Evolutionary conservation across 495 filamentous ascomycete genomes (phyloP), one percentile per base, ranked within the genome.

Genomic region (Aspergillus egyptiacus): DNA sequence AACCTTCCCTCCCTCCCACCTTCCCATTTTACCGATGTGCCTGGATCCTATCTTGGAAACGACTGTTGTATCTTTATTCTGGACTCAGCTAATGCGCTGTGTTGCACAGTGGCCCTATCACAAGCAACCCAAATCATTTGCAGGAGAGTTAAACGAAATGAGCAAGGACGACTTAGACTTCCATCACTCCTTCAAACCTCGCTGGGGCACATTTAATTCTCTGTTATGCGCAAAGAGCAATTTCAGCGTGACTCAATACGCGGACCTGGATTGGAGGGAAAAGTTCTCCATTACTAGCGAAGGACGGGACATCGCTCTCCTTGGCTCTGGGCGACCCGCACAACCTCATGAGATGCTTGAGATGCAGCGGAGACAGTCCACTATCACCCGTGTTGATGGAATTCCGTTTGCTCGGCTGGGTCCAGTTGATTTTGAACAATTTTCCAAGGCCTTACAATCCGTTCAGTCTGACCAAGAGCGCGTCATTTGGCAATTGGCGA

Each of bases 51-150:
- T 48, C 54, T 58, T 40, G 46, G 48, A 46, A 49, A 53, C 58
- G 37, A 28, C 27, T 31, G 28, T 46, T 44, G 51, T 48, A 14
- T 46, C n/a, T n/a, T n/a, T n/a, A n/a, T n/a, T n/a, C n/a, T n/a
- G n/a, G n/a, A n/a, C n/a, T n/a, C n/a, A 48, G 40, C 30, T 13
- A 27, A 27, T 27, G n/a, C 8, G 24, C 24, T 27, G 8, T 27
- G 8, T 8, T 27, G 24, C 24, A 27, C 24, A 96, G 91, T 95
- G 83, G 80, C 89, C 89, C 31, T 89, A 93, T 68, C 73, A 84
- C 62, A 90, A 89, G 63, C 77, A 77, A 57, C 72, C 84, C 30
- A 88, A 89, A 62, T 77, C 78, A 15, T 71, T 68, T 53, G 69
- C 75, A 34, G 72, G 76, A 50, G 77, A 83, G 56, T 68, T 77